A percentile compares a stretch with the other conserved stretches of the same genome.
phyloP scores from a whole-genome alignment of 345 rosid genomes.

The Aethionema arabicum region DNA sequence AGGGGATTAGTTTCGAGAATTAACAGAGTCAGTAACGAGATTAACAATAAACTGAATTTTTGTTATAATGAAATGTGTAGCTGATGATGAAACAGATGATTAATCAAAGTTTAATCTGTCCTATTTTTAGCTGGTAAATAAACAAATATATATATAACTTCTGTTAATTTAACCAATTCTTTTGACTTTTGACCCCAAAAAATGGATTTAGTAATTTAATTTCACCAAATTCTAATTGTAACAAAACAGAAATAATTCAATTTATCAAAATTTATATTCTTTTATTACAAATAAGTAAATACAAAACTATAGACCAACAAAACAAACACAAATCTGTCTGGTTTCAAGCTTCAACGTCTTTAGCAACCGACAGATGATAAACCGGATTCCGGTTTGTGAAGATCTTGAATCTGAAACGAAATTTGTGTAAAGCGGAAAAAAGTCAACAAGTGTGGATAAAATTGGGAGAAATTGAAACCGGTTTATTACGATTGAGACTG shows the following conservation, averaged over 20 bases:
- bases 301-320: background rate
- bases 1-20: constrained; percentile 18
- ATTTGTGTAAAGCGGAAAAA: background rate
- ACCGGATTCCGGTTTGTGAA: constrained; percentile 31
- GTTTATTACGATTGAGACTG: background rate
- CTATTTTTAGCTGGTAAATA: constrained; percentile 18
- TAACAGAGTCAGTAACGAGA: constrained; percentile 6
- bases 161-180: background rate
- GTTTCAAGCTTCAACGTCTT: constrained; percentile 11
- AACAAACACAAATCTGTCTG: background rate
- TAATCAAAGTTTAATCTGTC: background rate
- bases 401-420: constrained; percentile 31
- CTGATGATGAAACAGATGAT: background rate
- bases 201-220: background rate
- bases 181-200: background rate
- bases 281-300: no score
- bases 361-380: constrained; percentile 28
- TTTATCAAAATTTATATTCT: no score
- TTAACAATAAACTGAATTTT: constrained; percentile 8
- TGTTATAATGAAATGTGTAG: background rate
- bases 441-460: background rate
- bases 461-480: constrained; percentile 2
- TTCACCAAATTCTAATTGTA: background rate
- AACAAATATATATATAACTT: background rate
- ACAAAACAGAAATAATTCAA: background rate